These are phyloP conservation scores for Aegle marmelos DNA, from an alignment of 345 rosid species.

Conservation along the genomic window DNA sequence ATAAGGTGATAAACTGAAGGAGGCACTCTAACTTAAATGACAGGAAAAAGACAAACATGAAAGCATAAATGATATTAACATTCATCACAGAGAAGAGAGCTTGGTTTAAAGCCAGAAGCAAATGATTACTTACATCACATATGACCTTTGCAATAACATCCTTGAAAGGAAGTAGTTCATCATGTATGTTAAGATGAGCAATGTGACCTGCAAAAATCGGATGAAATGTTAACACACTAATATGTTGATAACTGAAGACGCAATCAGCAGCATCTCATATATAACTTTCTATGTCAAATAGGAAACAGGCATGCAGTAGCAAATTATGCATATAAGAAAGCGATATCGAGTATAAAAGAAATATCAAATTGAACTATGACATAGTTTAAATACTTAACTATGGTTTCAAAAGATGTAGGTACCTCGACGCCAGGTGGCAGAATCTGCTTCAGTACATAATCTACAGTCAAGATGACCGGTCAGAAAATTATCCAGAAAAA, in stretches of 20 bases:
- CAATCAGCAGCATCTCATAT: neutral
- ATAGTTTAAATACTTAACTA: constrained; percentile 59
- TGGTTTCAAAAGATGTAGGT: constrained; percentile 94
- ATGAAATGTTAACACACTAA: constrained; percentile 18
- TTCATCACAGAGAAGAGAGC: neutral
- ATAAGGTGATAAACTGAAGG: neutral
- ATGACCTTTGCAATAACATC: constrained; percentile 88
- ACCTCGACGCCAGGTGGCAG: constrained; percentile 86
- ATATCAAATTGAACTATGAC: constrained; percentile 1
- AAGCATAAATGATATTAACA: neutral
- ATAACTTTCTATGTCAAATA: neutral
- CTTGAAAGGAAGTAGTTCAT: constrained; percentile 77
- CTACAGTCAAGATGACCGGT: constrained; percentile 35
- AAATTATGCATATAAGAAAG: neutral
- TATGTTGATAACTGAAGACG: neutral
- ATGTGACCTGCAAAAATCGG: constrained; percentile 69
- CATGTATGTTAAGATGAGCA: constrained; percentile 92
- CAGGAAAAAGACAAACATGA: neutral
- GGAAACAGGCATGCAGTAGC: neutral
- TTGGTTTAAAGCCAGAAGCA: constrained; percentile 13
- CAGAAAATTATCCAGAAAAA: constrained; percentile 13
- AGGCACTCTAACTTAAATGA: neutral
- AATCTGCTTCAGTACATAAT: constrained; percentile 82
- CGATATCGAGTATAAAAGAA: neutral
- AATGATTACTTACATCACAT: constrained; percentile 61